Percentiles rank a stretch among this genome's conserved stretches.
Conservation (phyloP, 495 filamentous ascomycete genomes). For the Chlorociboria aeruginascens region DNA sequence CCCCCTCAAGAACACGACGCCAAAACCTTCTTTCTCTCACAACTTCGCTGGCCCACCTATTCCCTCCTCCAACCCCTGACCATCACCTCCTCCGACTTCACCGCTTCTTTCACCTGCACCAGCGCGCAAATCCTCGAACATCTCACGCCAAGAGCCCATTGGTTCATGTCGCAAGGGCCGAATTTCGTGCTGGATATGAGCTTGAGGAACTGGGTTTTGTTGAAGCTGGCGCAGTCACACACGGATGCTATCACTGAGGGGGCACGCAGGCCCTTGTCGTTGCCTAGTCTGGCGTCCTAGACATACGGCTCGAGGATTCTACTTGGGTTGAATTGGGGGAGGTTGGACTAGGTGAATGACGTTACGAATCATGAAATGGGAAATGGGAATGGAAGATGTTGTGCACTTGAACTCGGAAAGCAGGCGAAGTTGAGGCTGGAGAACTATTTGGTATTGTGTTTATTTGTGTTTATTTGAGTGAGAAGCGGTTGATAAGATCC, state of each 20-base stretch:
- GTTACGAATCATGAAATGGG: no score
- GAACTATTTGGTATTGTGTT: no score
- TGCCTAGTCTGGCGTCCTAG: no score
- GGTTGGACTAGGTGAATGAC: no score
- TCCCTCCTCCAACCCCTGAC: neutral
- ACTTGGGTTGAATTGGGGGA: no score
- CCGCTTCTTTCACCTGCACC: conserved; percentile 1
- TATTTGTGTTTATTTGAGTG: no score
- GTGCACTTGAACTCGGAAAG: no score
- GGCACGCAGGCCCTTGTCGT: no score
- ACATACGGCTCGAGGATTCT: no score
- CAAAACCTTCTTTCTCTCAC: conserved; percentile 12
- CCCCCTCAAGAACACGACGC: conserved; percentile 1
- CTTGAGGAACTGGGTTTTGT: conserved; percentile 8
- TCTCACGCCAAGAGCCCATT: neutral
- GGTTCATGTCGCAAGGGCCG: conserved; percentile 6
- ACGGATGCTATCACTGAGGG: conserved; percentile 6
- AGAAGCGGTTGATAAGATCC: no score
- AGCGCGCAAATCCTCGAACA: conserved; percentile 4
- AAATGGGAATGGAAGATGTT: no score
- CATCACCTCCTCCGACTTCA: neutral
- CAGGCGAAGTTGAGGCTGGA: no score
- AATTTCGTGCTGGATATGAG: conserved; percentile 4
- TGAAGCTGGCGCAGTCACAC: conserved; percentile 3
- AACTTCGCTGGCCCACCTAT: conserved; percentile 18